Evolutionary conservation across 1,139 yeast genomes (phyloP).

Genomic region (Hemisphaericaspora subhashii): DNA sequence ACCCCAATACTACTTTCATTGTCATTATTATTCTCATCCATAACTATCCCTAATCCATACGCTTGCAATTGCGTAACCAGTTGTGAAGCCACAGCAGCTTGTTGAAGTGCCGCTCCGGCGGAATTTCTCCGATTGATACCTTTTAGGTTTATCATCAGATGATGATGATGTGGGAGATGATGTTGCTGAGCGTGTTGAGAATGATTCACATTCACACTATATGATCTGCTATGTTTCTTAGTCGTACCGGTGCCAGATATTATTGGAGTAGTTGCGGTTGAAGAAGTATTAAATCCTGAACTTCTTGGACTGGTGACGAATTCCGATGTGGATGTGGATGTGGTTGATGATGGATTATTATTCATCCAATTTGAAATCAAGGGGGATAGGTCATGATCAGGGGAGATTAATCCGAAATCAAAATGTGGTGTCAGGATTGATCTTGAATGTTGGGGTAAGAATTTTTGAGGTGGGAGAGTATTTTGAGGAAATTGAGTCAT

Average conservation of each 20-base stretch:
- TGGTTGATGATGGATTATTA: not conserved
- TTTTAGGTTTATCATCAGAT: not conserved
- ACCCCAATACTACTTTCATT: too few relatives aligned
- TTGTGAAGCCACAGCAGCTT: too few relatives aligned
- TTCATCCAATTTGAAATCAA: not conserved
- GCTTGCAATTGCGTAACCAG: not conserved
- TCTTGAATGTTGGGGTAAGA: conserved; percentile 11
- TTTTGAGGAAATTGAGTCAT: not conserved
- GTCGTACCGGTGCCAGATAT: not conserved
- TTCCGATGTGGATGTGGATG: not conserved
- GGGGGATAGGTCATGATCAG: not conserved
- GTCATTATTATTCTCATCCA: too few relatives aligned
- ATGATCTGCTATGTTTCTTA: not conserved
- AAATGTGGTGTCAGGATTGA: conserved; percentile 14
- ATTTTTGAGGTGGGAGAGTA: not conserved
- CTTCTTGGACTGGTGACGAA: not conserved
- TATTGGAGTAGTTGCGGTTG: not conserved
- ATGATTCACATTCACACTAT: not conserved
- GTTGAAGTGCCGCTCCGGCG: not conserved
- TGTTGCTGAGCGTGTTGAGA: conserved; percentile 4
- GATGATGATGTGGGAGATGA: not conserved
- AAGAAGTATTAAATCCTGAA: not conserved
- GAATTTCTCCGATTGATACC: not conserved
- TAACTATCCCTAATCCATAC: conserved; percentile 1
- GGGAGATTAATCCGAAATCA: conserved; percentile 7